phyloP scores from a whole-genome alignment of 2,329 filamentous ascomycete species.

The Phialophora tarda region DNA sequence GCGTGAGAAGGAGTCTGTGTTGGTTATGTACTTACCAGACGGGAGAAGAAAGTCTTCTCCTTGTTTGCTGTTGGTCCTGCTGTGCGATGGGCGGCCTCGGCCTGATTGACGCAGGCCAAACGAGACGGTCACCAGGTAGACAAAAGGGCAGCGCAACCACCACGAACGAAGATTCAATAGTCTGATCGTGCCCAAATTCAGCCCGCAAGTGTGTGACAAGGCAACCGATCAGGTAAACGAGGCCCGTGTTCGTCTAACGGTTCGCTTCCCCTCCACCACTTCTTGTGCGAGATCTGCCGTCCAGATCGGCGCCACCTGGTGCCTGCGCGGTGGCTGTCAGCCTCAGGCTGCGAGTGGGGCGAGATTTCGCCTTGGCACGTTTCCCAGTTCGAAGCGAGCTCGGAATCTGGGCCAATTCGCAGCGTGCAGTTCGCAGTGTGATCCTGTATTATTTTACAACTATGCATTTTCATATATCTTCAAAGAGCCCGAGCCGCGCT shows the following conservation, averaged over 20 bases:
- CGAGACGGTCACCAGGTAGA: background rate
- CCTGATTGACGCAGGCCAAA: background rate
- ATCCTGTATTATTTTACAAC: conserved; percentile 25
- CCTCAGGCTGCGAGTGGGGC: background rate
- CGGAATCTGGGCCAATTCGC: background rate
- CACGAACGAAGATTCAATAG: background rate
- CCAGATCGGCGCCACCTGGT: conserved; percentile 1
- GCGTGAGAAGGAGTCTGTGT: background rate
- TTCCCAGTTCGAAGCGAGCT: background rate
- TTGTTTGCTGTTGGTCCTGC: background rate
- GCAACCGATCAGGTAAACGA: background rate
- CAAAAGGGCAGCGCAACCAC: background rate
- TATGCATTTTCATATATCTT: conserved; percentile 23
- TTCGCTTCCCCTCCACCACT: background rate
- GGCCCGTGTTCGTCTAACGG: background rate
- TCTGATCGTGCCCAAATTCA: background rate
- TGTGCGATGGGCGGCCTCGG: background rate
- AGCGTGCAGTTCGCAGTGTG: background rate
- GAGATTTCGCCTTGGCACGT: background rate
- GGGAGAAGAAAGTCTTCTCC: background rate
- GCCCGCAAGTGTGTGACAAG: background rate
- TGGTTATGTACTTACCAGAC: conserved; percentile 5
- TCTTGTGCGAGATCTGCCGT: conserved; percentile 1
- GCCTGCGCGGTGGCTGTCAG: background rate
- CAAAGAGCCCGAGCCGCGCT: conserved; percentile 14